phyloP scores from a whole-genome alignment of 768 basidiomycete genomes.

The Termitomyces sp. region DNA sequence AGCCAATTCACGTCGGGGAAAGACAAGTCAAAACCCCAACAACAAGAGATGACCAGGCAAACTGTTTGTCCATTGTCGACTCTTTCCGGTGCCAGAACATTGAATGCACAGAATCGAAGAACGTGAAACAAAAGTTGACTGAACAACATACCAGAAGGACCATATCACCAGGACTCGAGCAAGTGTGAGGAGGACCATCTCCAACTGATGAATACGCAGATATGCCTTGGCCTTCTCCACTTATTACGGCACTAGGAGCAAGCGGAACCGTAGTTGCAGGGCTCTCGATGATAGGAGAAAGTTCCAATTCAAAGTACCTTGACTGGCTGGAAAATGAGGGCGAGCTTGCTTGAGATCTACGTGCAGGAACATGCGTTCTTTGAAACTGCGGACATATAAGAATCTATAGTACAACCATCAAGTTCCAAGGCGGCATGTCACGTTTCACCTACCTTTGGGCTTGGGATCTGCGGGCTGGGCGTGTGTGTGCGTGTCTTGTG shows the following conservation, averaged over 20 bases:
- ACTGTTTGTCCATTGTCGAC: not conserved
- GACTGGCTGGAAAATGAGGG: slow-evolving; percentile 6
- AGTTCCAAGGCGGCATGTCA: too few relatives aligned
- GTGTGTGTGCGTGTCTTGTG: not conserved
- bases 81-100: not conserved
- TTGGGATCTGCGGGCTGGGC: not conserved
- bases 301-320: slow-evolving; percentile 10
- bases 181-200: not conserved
- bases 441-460: not conserved
- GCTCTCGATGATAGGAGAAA: slow-evolving; percentile 12
- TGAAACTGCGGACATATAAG: not conserved
- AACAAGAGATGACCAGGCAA: not conserved
- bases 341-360: not conserved
- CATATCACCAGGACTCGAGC: slow-evolving; percentile 1
- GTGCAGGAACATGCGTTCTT: not conserved
- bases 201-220: not conserved
- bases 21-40: not conserved
- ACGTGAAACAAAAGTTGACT: not conserved
- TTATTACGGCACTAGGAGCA: slow-evolving; percentile 5
- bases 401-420: not conserved
- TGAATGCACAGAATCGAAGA: not conserved
- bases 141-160: slow-evolving; percentile 1
- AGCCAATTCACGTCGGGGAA: not conserved
- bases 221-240: not conserved
- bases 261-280: not conserved